These are phyloP conservation scores for Paramarasmius palmivorus DNA, from an alignment of 1,284 basidiomycete species.

Conservation along the genomic window DNA sequence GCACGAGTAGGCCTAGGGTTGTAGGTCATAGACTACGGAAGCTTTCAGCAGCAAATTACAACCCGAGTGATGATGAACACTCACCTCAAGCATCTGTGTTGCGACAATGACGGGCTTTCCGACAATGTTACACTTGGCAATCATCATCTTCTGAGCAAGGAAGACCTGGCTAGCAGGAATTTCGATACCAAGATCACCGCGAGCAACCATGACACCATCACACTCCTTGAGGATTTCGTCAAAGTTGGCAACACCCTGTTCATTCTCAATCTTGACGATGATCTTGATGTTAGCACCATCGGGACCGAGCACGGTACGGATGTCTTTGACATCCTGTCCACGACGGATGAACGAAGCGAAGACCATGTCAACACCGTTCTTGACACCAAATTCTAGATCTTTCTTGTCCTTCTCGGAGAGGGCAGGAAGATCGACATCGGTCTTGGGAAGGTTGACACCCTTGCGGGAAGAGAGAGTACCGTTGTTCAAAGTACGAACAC, in stretches of 20 bases:
- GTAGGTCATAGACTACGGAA: conserved; percentile 76
- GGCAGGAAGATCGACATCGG: conserved; percentile 95
- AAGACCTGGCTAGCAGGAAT: conserved; percentile 98
- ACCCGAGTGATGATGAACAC: conserved; percentile 4
- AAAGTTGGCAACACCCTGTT: conserved; percentile 97
- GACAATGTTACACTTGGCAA: conserved; percentile 94
- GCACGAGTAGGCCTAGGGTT: conserved; percentile 97
- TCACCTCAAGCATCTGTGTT: conserved; percentile 97
- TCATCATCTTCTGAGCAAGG: conserved; percentile 99
- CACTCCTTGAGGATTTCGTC: conserved; percentile 93
- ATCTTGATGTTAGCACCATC: conserved; percentile 95
- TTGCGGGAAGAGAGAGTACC: conserved; percentile 95
- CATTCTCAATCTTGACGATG: conserved; percentile 98
- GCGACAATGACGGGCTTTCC: conserved; percentile 99
- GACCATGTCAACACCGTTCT: conserved; percentile 98
- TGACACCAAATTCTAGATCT: conserved; percentile 94
- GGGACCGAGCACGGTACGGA: conserved; percentile 87
- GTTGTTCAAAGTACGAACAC: conserved; percentile 91
- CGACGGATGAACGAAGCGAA: conserved; percentile 98
- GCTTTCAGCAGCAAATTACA: conserved; percentile 14
- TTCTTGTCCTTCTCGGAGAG: conserved; percentile 98
- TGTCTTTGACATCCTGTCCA: conserved; percentile 89
- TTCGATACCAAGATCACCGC: conserved; percentile 97
- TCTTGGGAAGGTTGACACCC: conserved; percentile 99
- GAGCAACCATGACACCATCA: conserved; percentile 98